These are phyloP conservation scores for Leccinum aurantiacum DNA, from an alignment of 768 basidiomycete genomes.

Conservation along the genomic window DNA sequence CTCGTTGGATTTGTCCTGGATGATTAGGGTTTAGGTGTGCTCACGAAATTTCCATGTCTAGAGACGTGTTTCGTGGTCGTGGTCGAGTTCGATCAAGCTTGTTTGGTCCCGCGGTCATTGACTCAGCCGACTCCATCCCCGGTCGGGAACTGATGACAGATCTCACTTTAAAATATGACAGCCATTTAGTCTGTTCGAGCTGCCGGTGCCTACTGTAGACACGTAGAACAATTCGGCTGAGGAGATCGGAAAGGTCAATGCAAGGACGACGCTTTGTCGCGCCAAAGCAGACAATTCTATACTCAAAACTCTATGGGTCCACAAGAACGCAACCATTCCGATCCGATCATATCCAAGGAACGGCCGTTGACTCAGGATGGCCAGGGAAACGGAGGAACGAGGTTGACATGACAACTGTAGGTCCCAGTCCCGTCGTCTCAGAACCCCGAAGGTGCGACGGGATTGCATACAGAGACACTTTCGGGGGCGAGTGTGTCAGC, in stretches of 20 bases:
- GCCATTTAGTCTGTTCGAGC: not conserved
- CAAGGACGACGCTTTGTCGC: not conserved
- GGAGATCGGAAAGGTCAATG: not conserved
- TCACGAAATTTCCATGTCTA: conserved; percentile 49
- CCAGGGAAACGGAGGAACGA: not conserved
- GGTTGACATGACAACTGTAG: not conserved
- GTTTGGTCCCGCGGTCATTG: not conserved
- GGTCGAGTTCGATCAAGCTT: not conserved
- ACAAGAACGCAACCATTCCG: not conserved
- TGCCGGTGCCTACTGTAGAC: not conserved
- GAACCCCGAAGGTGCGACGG: not conserved
- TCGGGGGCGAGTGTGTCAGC: not conserved
- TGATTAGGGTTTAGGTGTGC: conserved; percentile 11
- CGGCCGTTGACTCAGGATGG: not conserved
- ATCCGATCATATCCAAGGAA: not conserved
- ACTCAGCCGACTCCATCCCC: not conserved
- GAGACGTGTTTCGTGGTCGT: not conserved
- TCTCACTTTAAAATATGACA: not conserved
- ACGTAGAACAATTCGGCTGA: not conserved
- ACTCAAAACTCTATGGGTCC: not conserved
- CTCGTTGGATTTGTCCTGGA: conserved; percentile 4
- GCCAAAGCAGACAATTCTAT: not conserved
- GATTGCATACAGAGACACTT: not conserved
- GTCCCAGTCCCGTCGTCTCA: not conserved
- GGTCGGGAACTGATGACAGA: not conserved